Base-by-base conservation (phyloP, 306 rosid genomes). In the Luffa aegyptiaca region DNA sequence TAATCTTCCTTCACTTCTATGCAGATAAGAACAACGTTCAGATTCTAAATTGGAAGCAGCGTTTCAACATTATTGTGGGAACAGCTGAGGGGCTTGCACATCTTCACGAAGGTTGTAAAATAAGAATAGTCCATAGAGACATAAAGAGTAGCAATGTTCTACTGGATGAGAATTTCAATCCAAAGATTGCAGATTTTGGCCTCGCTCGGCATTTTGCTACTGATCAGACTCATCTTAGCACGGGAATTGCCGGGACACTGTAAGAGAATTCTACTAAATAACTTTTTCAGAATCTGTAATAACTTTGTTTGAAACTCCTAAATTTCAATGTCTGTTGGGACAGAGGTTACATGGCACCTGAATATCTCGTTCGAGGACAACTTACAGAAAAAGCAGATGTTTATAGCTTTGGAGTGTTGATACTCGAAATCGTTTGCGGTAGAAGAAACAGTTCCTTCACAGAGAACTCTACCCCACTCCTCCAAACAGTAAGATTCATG, bases 331-430 rank as follows among this genome's bases (percentile, higher is more conserved):
- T 55, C 7, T 33, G 52, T 62, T 76, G 48, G 45, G 35, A 20
- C 72, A 93, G 98, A 71, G 98, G 98, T 61, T 93, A 93, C 58
- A 93, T 93, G 97, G 98, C 98, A 56, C 97, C 98, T 0, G 98
- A 93, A 81, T 93, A 93, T 89, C 93, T 93, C 35, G 66, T 86
- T 81, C 86, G 93, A 81, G 98, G 98, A 36, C 96, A 93, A 74
- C 93, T 93, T 1, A 93, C 97, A 2, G 97, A 93, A 20, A 93
- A 90, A 81, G 97, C 96, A 53, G 98, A 92, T 49, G 93, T 93
- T 1, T 93, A 90, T 80, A 88, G 98, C 61, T 93, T 78, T 42
- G 97, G 98, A 65, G 93, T 93, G 36, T 80, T 93, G 65, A 91
- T 92, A 68, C 88, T 93, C n/a, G 98, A 93, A 88, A 90, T 92